phyloP scores from a whole-genome alignment of 2,329 filamentous ascomycete species.

The Fusarium sp. region DNA sequence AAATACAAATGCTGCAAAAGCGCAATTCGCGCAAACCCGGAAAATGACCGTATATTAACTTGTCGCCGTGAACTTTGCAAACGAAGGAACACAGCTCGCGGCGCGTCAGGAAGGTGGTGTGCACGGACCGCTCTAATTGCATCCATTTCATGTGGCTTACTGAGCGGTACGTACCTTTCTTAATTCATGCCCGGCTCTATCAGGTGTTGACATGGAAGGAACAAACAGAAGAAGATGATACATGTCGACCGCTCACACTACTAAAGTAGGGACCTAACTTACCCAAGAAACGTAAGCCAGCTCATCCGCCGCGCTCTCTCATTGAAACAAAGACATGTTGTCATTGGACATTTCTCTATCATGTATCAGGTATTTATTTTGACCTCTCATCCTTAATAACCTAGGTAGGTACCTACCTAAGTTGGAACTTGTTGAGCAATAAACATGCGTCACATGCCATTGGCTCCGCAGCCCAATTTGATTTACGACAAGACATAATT shows the following conservation, averaged over 20 bases:
- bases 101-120: slow-evolving; percentile 34
- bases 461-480: neutral
- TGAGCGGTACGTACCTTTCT: neutral
- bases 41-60: slow-evolving; percentile 12
- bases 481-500: slow-evolving; percentile 2
- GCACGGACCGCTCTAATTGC: slow-evolving; percentile 23
- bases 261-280: too few relatives aligned
- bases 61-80: slow-evolving; percentile 28
- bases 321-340: neutral
- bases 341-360: neutral
- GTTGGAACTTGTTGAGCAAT: neutral
- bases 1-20: slow-evolving; percentile 13
- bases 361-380: neutral
- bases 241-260: neutral
- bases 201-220: neutral
- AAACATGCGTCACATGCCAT: slow-evolving; percentile 1
- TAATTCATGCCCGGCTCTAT: neutral
- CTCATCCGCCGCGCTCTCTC: neutral
- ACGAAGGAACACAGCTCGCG: slow-evolving; percentile 32
- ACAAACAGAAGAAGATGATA: neutral
- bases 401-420: too few relatives aligned
- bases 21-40: slow-evolving; percentile 25
- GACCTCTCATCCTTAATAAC: neutral
- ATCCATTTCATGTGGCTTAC: slow-evolving; percentile 8
- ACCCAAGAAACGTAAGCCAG: neutral